Percentiles rank a stretch among this genome's conserved stretches.
phyloP scores from a whole-genome alignment of 176 grass and related monocot genomes.

The Tillandsia leiboldiana region DNA sequence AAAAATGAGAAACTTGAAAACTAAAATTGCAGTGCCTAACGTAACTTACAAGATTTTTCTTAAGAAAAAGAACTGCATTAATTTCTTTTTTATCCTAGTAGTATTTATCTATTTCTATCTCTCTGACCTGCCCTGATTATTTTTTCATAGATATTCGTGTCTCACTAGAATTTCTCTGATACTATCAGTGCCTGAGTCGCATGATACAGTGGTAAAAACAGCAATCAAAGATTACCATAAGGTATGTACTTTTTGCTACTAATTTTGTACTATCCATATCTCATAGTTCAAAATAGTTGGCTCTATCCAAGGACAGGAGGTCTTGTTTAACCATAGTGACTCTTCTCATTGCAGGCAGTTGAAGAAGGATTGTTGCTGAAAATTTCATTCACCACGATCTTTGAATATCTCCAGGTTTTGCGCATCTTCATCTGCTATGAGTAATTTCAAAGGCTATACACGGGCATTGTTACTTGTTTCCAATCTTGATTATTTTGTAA shows the following conservation, averaged over 20 bases:
- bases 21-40: neutral
- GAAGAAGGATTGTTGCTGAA: conserved; percentile 72
- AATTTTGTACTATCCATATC: neutral
- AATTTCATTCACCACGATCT: conserved; percentile 87
- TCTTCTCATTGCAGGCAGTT: conserved; percentile 46
- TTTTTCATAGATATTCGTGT: neutral
- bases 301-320: neutral
- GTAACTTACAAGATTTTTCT: neutral
- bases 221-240: conserved; percentile 12
- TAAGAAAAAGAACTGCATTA: too few relatives aligned
- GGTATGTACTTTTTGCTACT: neutral
- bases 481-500: too few relatives aligned
- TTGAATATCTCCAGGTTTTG: conserved; percentile 95
- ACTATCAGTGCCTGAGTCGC: conserved; percentile 38
- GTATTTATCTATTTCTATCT: neutral
- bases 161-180: conserved; percentile 9
- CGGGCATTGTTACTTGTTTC: too few relatives aligned
- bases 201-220: conserved; percentile 16
- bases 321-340: neutral
- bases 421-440: neutral
- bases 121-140: neutral
- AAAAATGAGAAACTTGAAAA: neutral
- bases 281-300: neutral
- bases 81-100: too few relatives aligned
- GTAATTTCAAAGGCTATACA: neutral